Percentiles rank a stretch among this genome's conserved stretches.
Conservation (phyloP, 1,139 yeast species). For the Pichiaceae sp. region DNA sequence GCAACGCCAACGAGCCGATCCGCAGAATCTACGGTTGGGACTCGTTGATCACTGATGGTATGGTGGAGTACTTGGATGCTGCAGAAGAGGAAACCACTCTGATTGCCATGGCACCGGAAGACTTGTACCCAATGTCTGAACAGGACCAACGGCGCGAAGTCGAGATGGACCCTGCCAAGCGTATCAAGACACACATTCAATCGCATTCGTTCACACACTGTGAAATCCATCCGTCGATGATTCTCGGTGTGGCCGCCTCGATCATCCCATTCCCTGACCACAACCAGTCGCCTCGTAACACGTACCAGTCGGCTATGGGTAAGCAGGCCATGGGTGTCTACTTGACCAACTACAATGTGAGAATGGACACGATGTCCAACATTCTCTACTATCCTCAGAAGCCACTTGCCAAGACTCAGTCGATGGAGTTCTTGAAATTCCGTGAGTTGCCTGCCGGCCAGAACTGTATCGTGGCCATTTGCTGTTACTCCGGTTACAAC, state of each 20-base stretch:
- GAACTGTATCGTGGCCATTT: constrained; percentile 95
- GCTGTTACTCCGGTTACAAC: constrained; percentile 96
- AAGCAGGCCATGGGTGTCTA: constrained; percentile 99
- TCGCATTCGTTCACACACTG: constrained; percentile 92
- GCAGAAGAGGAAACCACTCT: constrained; percentile 96
- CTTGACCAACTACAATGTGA: constrained; percentile 86
- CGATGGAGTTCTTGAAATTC: constrained; percentile 95
- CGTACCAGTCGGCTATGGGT: constrained; percentile 99
- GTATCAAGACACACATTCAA: constrained; percentile 55
- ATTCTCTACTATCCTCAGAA: constrained; percentile 96
- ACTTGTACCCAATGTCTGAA: constrained; percentile 61
- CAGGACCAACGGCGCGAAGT: constrained; percentile 34
- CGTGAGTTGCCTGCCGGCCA: constrained; percentile 99
- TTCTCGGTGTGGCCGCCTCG: constrained; percentile 96
- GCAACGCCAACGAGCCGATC: constrained; percentile 26
- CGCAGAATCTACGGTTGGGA: constrained; percentile 71
- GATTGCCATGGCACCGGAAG: constrained; percentile 99
- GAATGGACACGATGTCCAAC: constrained; percentile 99
- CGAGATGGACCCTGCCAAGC: constrained; percentile 68
- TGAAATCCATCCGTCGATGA: constrained; percentile 98
- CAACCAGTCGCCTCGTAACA: constrained; percentile 98
- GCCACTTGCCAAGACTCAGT: constrained; percentile 98
- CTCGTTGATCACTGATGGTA: constrained; percentile 73
- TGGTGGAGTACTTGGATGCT: constrained; percentile 92
- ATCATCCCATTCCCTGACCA: constrained; percentile 99